Evolutionary conservation across 2,329 filamentous ascomycete genomes (phyloP), one percentile per base, ranked within the genome.

Genomic region (Amauroascus niger): DNA sequence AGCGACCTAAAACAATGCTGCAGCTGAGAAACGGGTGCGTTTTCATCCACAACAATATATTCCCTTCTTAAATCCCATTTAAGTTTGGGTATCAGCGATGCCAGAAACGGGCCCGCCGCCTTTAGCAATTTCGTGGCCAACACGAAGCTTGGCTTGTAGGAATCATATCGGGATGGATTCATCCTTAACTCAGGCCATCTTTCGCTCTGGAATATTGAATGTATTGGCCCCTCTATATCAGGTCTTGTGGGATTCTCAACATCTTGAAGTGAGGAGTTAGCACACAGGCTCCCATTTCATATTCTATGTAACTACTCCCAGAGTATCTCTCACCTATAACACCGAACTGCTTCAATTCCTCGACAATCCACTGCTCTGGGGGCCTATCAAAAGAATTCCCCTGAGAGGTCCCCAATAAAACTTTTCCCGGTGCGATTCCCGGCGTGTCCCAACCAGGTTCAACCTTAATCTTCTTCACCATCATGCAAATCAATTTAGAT

Each of bases 81-180:
- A 9, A 44, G 37, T 6, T 32, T 28, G n/a, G 49, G 54, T 33
- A 53, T 46, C 13, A 56, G 16, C 1, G 54, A 49, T 18, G 54
- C 37, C 33, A 53, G 18, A 26, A 56, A 56, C 28, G 54, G 54
- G 3, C 43, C 44, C 14, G 44, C 49, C 26, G 49, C 45, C 37
- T 49, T 53, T 5, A 56, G 40, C 44, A 56, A 32, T 24, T 53
- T 55, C 18, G 54, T 53, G 16, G 54, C 54, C 14, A 55, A 26
- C n/a, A 55, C 44, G 24, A 49, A 41, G 20, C 49, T 49, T 1
- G 54, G 54, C n/a, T n/a, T 20, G 14, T 53, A 48, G 5, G 45
- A 37, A 9, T 43, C n/a, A 39, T 49, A 53, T 45, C 54, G 30
- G 8, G n/a, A 18, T 13, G 45, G 28, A 14, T 49, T 22, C 16